Percentiles rank a stretch among this genome's conserved stretches.
Evolutionary conservation across 768 basidiomycete genomes (phyloP).

Genomic region (Termitomyces titanicus): DNA sequence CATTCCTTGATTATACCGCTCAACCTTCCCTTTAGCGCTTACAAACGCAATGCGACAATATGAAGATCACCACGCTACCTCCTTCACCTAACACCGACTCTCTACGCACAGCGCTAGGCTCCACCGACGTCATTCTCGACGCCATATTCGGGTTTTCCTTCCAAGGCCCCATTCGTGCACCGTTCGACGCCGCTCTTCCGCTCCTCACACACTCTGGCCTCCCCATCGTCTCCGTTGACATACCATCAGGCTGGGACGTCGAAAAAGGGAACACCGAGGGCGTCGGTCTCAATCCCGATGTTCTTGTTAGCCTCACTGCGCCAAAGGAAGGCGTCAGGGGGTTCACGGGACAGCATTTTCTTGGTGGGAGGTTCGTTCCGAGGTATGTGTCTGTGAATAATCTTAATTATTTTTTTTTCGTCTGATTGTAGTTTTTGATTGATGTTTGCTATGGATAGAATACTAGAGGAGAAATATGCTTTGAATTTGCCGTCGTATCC

Average conservation of each 20-base stretch:
- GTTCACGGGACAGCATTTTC: constrained; percentile 83
- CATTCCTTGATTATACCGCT: background rate
- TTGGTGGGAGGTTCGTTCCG: constrained; percentile 92
- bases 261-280: constrained; percentile 63
- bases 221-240: constrained; percentile 93
- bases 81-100: constrained; percentile 41
- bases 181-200: constrained; percentile 76
- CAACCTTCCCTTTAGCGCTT: constrained; percentile 51
- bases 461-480: constrained; percentile 66
- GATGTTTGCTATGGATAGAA: constrained; percentile 35
- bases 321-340: constrained; percentile 83
- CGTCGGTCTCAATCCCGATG: constrained; percentile 66
- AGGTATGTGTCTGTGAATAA: too few species aligned
- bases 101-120: constrained; percentile 46
- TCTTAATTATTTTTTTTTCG: too few species aligned
- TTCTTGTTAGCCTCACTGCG: constrained; percentile 87
- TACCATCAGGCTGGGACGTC: constrained; percentile 97
- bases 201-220: constrained; percentile 59
- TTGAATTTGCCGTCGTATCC: constrained; percentile 84
- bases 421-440: background rate
- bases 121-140: constrained; percentile 84
- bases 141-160: constrained; percentile 99
- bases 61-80: constrained; percentile 73
- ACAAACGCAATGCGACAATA: constrained; percentile 83
- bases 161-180: constrained; percentile 82